Evolutionary conservation across 108 stramenopile genomes (phyloP), one percentile per base, ranked within the genome.

Genomic region (Skeletonema grethae): DNA sequence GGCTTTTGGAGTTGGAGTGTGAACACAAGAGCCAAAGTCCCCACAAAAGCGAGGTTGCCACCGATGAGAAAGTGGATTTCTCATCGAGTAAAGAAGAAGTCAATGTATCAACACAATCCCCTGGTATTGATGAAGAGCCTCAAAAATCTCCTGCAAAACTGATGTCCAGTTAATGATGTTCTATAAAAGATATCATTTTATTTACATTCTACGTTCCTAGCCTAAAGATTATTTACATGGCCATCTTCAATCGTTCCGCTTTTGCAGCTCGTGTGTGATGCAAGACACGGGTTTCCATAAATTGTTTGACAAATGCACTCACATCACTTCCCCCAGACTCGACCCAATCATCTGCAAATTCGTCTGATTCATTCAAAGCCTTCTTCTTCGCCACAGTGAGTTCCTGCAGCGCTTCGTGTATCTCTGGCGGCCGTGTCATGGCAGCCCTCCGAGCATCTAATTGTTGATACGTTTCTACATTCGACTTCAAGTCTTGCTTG

Each of bases 261-360:
- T 92, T 95, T 50, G 88, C 89, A 7, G 89, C 93, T 39, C 90
- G 83, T 15, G 57, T 68, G 70, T 92, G 93, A 72, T 89, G 86
- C 4, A 86, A 35, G 8, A 65, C 71, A 20, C 93, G 82, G 16
- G 53, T 38, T 22, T 87, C 84, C 50, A 92, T 57, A 65, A 95
- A 95, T 31, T 73, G 57, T 43, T 87, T 70, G 16, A 84, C 62
- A 70, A 94, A 91, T 28, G 80, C 85, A 43, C 43, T 68, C n/a
- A 69, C 73, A 32, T 69, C 76, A 20, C 58, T 50, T 24, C 57
- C 75, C 30, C 81, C 84, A 13, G 75, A 34, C 45, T 91, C 87
- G 4, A 90, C 63, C 93, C 93, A 94, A 8, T 79, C 80, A 34
- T 88, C 82, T 10, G 93, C 93, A 18, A 87, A 57, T 59, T 62